Evolutionary conservation across 495 filamentous ascomycete genomes (phyloP), one percentile per base, ranked within the genome.

Genomic region (Letharia columbiana): DNA sequence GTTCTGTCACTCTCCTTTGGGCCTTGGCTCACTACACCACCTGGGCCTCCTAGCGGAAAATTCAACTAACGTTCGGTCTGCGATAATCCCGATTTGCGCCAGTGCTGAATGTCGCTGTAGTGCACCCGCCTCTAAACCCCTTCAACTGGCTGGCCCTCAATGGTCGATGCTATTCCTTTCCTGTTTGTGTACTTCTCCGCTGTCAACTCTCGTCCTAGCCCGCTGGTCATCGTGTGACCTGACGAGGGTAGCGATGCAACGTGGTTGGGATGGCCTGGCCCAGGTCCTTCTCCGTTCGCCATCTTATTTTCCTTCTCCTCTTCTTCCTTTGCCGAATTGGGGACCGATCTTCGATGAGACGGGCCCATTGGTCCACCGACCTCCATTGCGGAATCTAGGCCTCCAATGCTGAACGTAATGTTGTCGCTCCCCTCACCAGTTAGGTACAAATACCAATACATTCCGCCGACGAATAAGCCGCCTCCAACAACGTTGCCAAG

Each of bases 401-500:
- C 40, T 11, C 60, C 59, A 40, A 64, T 6, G 23, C 64, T 56
- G 40, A 68, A 70, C 3, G 56, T 66, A 20, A 71, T 68, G 20
- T 63, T 52, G 7, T 52, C 69, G 23, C 40, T 41, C 28, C 60
- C 66, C 49, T 52, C 57, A 7, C 69, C 66, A 11, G 60, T 70
- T 31, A 70, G 58, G 45, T 70, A 68, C 8, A 68, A 45, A 60
- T 71, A 68, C 67, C 66, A 68, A 39, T 68, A 68, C 11, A 61
- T 56, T 40, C 50, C 66, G n/a, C 50, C 66, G 18, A 71, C 69
- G 31, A 85, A 84, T 4, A 82, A 31, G 5, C 73, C 78, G 20
- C 82, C 82, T 10, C 83, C 84, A n/a, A 88, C 65, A 42, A 82
- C 79, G 68, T 87, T 88, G 5, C 84, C 84, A 28, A 87, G 63